Percentiles rank a stretch among this genome's conserved stretches.
phyloP scores from a whole-genome alignment of 768 basidiomycete species.

The Boletales sp. region DNA sequence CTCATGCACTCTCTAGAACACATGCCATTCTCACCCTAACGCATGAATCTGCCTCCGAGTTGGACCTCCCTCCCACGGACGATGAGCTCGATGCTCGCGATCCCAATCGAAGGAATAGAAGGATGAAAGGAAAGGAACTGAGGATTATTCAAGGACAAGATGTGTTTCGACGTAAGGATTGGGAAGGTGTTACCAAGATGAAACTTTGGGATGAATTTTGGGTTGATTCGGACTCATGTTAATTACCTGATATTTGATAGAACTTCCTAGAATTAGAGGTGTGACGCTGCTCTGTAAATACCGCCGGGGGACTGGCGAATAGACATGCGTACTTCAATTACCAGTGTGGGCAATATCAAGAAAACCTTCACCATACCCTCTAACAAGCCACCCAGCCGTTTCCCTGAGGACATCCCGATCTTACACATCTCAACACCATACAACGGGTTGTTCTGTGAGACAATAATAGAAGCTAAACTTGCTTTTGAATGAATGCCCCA shows the following conservation, averaged over 20 bases:
- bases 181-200: slow-evolving; percentile 31
- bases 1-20: slow-evolving; percentile 69
- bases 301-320: no score
- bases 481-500: no score
- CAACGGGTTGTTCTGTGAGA: no score
- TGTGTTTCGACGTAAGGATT: slow-evolving; percentile 49
- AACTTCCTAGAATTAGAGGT: neutral
- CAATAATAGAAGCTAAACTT: no score
- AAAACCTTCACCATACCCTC: no score
- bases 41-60: slow-evolving; percentile 45
- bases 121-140: slow-evolving; percentile 86
- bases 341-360: no score
- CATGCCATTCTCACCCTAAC: slow-evolving; percentile 70
- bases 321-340: no score
- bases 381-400: no score
- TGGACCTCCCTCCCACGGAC: slow-evolving; percentile 61
- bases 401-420: no score
- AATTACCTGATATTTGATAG: neutral
- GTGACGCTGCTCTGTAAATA: neutral
- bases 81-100: slow-evolving; percentile 68
- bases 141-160: slow-evolving; percentile 77
- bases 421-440: no score
- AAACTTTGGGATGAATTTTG: slow-evolving; percentile 35
- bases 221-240: slow-evolving; percentile 9
- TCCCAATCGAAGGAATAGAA: slow-evolving; percentile 58